These are phyloP conservation scores for Xylariaceae sp. DNA, from an alignment of 2,329 filamentous ascomycete species.

Conservation along the genomic window DNA sequence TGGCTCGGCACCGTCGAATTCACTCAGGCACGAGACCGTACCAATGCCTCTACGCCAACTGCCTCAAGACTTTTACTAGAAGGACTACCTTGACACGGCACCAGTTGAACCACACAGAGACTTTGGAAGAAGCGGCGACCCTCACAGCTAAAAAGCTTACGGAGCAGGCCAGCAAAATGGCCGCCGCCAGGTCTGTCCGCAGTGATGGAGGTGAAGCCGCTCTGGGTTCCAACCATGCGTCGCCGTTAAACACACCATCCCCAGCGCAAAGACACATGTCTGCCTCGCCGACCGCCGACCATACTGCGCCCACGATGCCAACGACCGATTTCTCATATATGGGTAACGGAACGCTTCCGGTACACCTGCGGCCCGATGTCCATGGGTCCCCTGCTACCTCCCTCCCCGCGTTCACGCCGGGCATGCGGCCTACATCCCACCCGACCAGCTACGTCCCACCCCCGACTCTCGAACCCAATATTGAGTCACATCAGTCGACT, in stretches of 20 bases:
- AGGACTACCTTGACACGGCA: conserved; percentile 94
- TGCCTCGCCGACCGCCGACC: conserved; percentile 78
- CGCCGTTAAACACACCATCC: conserved; percentile 80
- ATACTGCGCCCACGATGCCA: conserved; percentile 73
- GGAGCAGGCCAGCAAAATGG: conserved; percentile 47
- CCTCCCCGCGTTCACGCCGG: conserved; percentile 66
- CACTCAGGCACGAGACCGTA: conserved; percentile 96
- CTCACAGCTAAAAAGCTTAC: conserved; percentile 88
- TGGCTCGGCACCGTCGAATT: conserved; percentile 91
- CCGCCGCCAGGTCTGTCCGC: conserved; percentile 53
- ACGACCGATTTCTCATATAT: conserved; percentile 80
- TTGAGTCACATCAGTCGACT: conserved; percentile 75
- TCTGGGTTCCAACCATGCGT: conserved; percentile 70
- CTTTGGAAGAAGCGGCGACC: conserved; percentile 89
- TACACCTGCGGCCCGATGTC: conserved; percentile 79
- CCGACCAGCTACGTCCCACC: conserved; percentile 83
- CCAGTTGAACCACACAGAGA: conserved; percentile 94
- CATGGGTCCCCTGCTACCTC: conserved; percentile 71
- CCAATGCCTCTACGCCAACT: conserved; percentile 96
- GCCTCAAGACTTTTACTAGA: conserved; percentile 97
- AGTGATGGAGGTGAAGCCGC: conserved; percentile 73
- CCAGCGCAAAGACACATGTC: conserved; percentile 81
- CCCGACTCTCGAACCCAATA: conserved; percentile 82
- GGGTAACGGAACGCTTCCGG: conserved; percentile 78
- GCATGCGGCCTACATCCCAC: conserved; percentile 80